Percentiles rank a stretch among this genome's conserved stretches.
These are phyloP conservation scores for Clausena lansium DNA, from an alignment of 345 rosid species.

Conservation along the genomic window DNA sequence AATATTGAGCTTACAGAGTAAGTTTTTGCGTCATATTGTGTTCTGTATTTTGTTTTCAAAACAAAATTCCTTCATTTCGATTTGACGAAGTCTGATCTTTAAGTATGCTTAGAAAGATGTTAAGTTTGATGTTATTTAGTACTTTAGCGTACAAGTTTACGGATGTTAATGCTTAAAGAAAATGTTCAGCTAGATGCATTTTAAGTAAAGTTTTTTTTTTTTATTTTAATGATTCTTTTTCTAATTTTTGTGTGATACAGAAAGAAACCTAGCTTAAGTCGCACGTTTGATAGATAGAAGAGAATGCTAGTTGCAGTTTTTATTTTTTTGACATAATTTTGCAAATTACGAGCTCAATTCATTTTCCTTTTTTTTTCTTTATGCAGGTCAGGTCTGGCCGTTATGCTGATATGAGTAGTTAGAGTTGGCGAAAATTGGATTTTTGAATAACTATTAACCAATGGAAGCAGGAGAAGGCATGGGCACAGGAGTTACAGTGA, in stretches of 20 bases:
- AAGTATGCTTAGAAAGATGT: not conserved
- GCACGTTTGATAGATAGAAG: slow-evolving; percentile 7
- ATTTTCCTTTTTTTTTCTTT: not conserved
- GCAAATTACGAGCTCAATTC: not conserved
- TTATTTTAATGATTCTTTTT: not conserved
- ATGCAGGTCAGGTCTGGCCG: slow-evolving; percentile 13
- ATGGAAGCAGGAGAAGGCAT: slow-evolving; percentile 66
- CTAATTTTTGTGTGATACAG: not conserved
- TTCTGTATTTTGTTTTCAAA: not conserved
- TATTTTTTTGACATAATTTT: not conserved
- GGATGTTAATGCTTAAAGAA: slow-evolving; percentile 8
- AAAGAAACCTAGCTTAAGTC: slow-evolving; percentile 5
- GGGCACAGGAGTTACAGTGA: slow-evolving; percentile 61
- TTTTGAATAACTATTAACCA: slow-evolving; percentile 6
- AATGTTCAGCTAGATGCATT: not conserved
- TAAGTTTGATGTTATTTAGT: not conserved
- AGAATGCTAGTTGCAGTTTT: not conserved
- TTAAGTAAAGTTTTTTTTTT: not conserved
- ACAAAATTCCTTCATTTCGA: not conserved
- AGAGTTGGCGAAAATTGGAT: slow-evolving; percentile 12
- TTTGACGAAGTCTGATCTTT: slow-evolving; percentile 6
- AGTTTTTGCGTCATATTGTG: not conserved
- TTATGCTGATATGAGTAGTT: slow-evolving; percentile 23
- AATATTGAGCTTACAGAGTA: slow-evolving; percentile 6
- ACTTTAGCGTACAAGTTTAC: not conserved